These are phyloP conservation scores for Crithidia thermophila DNA, from an alignment of 208 protist genomes.

Conservation along the genomic window DNA sequence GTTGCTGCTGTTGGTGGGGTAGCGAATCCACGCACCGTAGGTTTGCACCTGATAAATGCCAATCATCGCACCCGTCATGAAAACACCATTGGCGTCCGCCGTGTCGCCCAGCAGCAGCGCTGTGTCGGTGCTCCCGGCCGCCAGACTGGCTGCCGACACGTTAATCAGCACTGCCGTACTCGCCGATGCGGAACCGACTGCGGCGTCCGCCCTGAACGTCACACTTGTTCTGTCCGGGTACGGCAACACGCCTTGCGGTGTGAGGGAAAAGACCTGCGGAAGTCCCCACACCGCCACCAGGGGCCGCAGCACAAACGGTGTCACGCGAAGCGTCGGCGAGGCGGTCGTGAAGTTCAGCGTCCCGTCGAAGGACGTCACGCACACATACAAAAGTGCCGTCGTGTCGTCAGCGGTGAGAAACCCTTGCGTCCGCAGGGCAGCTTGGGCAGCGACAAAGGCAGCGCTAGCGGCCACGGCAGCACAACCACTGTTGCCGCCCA, in stretches of 20 bases:
- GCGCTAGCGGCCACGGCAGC: background rate
- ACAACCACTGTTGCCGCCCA: background rate
- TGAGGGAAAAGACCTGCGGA: background rate
- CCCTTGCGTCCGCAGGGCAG: slow-evolving; percentile 4
- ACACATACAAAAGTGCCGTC: slow-evolving; percentile 29
- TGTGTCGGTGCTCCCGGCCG: background rate
- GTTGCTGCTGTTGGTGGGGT: background rate
- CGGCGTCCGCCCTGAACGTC: background rate
- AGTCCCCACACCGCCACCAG: slow-evolving; percentile 16
- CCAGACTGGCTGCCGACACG: background rate
- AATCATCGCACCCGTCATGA: background rate
- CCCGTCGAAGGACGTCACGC: slow-evolving; percentile 28
- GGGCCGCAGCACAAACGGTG: slow-evolving; percentile 8
- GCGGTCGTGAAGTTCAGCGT: slow-evolving; percentile 37
- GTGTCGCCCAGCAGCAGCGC: slow-evolving; percentile 1
- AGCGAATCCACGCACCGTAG: background rate
- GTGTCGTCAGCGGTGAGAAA: slow-evolving; percentile 15
- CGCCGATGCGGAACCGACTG: too few species aligned
- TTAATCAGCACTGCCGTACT: too few species aligned
- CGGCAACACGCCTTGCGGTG: background rate
- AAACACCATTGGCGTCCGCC: background rate
- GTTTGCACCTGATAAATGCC: slow-evolving; percentile 7
- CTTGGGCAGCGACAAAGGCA: background rate
- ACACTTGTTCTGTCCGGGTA: background rate
- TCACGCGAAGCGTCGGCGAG: slow-evolving; percentile 25